Base-by-base conservation (phyloP, 176 grass and related monocot species). In the Guadua angustifolia region DNA sequence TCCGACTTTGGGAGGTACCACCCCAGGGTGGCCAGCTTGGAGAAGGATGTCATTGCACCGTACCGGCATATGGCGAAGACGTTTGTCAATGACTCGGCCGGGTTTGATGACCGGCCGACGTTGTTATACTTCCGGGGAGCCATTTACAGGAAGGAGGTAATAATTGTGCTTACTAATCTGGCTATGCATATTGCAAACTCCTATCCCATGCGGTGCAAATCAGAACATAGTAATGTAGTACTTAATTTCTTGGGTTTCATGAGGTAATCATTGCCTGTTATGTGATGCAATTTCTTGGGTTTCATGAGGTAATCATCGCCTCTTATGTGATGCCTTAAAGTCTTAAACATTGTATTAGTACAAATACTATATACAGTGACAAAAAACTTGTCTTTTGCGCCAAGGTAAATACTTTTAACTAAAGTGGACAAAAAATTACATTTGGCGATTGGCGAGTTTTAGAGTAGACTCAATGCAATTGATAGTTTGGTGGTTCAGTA, bases 81-180 rank as follows among this genome's bases (percentile, higher is more conserved):
- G 9, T 90, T 87, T 55, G 35, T 92, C 13, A 93, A 93, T 67
- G 95, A 95, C 57, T 88, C 89, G 5, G 57, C 89, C n/a, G 83
- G 85, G 46, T 98, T 93, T 24, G 85, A 98, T 87, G 87, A 87
- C 39, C 89, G 95, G 2, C 83, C 85, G 0, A 98, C 80, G 0
- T 67, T 98, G 73, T 45, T 98, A 43, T 98, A 93, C 53, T 98
- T 98, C 73, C 81, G 91, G 66, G 95, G 95, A 72, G 91, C 95
- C 25, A 98, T 98, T 79, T 93, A 95, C 84, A 91, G 95, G 82
- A 98, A 98, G 80, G 91, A 98, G 93, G 95, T 98, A 92, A 95
- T 29, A 24, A n/a, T n/a, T 73, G 0, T 82, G 26, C 57, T 77
- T 40, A n/a, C 45, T 52, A 21, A 63, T 69, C 19, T 63, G 4